Conservation (phyloP, 345 rosid genomes). For the Microcos paniculata region DNA sequence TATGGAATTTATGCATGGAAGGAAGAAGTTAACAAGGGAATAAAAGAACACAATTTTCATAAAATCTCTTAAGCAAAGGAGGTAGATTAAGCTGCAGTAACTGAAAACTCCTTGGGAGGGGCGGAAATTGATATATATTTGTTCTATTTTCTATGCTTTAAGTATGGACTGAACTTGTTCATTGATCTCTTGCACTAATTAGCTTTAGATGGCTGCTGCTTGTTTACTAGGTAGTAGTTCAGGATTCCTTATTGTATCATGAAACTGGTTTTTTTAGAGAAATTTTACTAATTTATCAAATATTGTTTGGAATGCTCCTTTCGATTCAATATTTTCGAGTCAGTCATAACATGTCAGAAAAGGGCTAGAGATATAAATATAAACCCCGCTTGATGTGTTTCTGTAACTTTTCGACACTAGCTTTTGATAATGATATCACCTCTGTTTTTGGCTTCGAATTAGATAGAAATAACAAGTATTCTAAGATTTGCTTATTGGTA, state of each 20-base stretch:
- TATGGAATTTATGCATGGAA: no score
- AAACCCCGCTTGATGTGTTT: not conserved
- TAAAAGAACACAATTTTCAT: not conserved
- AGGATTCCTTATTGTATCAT: no score
- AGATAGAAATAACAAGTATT: no score
- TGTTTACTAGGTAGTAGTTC: not conserved
- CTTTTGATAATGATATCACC: not conserved
- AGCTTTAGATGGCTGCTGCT: not conserved
- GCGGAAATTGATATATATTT: no score
- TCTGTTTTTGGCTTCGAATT: no score
- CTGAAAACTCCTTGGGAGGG: no score
- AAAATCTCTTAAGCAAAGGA: no score
- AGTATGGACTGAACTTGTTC: no score
- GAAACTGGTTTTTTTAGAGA: not conserved
- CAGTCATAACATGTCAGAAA: not conserved
- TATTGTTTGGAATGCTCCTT: not conserved
- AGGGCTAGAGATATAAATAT: not conserved
- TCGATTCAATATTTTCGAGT: not conserved
- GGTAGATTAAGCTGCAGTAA: no score
- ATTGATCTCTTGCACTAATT: not conserved
- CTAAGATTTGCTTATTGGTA: not conserved
- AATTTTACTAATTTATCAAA: not conserved
- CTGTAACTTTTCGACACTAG: not conserved
- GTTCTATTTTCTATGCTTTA: no score
- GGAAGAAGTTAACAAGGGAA: not conserved